These are phyloP conservation scores for Lipomyces orientalis DNA, from an alignment of 805 yeast genomes.

Conservation along the genomic window DNA sequence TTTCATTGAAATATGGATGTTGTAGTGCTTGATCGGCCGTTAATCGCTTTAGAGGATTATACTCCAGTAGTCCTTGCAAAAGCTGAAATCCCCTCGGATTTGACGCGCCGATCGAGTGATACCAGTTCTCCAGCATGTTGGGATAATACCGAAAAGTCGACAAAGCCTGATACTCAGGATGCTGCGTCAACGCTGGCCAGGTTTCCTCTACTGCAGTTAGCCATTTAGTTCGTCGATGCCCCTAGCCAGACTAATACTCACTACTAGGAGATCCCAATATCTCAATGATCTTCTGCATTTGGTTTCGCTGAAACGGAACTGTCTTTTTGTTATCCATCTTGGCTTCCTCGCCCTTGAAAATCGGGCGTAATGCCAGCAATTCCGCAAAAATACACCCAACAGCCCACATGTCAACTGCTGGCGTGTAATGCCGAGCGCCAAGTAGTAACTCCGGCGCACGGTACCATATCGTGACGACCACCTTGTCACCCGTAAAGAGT, in stretches of 20 bases:
- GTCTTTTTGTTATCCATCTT: slow-evolving; percentile 91
- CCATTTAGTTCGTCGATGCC: not conserved
- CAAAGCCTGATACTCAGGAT: slow-evolving; percentile 81
- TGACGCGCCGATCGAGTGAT: slow-evolving; percentile 76
- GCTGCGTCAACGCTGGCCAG: slow-evolving; percentile 80
- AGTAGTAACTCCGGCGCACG: slow-evolving; percentile 57
- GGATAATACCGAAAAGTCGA: slow-evolving; percentile 64
- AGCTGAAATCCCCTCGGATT: slow-evolving; percentile 68
- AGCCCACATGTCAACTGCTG: slow-evolving; percentile 67
- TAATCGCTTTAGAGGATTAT: slow-evolving; percentile 80
- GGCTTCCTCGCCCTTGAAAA: slow-evolving; percentile 97
- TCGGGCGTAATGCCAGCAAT: slow-evolving; percentile 82
- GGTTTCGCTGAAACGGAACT: slow-evolving; percentile 93
- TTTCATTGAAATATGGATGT: slow-evolving; percentile 79
- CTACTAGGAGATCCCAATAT: slow-evolving; percentile 87
- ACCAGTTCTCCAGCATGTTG: slow-evolving; percentile 81
- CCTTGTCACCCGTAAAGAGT: slow-evolving; percentile 56
- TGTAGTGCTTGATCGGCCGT: slow-evolving; percentile 78
- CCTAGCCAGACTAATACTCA: slow-evolving; percentile 13
- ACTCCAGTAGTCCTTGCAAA: slow-evolving; percentile 67
- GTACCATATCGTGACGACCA: slow-evolving; percentile 62
- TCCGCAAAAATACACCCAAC: slow-evolving; percentile 80
- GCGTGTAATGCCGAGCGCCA: slow-evolving; percentile 49
- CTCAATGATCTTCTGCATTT: slow-evolving; percentile 86
- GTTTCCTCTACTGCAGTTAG: slow-evolving; percentile 48